A percentile compares a stretch with the other conserved stretches of the same genome.
Conservation (phyloP, 768 basidiomycete species). For the Dacryopinax spathularia region DNA sequence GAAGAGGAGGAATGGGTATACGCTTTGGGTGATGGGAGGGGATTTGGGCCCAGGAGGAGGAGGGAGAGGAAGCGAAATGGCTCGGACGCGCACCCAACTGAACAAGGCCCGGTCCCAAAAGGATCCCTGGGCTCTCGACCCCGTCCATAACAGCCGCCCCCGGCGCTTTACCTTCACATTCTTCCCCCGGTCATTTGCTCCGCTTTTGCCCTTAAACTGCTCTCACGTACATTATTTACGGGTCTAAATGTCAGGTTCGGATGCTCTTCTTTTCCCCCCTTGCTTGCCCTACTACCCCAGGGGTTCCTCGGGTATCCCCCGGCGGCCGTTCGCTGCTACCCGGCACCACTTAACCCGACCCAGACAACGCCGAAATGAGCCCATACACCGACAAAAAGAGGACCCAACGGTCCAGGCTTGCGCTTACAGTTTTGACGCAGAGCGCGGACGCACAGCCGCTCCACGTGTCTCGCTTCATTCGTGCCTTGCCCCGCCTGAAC, state of each 20-base stretch:
- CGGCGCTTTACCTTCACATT: neutral
- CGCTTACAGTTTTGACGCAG: conserved; percentile 4
- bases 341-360: no score
- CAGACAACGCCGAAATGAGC: neutral
- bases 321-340: no score
- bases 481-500: conserved; percentile 1
- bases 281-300: neutral
- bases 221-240: neutral
- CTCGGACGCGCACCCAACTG: neutral
- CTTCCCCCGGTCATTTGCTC: neutral
- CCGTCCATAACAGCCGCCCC: neutral
- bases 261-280: neutral
- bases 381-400: neutral
- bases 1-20: neutral
- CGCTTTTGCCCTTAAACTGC: neutral
- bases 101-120: neutral
- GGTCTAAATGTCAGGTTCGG: no score
- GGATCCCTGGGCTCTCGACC: neutral
- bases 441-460: conserved; percentile 3
- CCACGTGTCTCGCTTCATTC: conserved; percentile 5
- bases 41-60: neutral
- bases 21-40: neutral
- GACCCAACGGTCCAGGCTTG: neutral
- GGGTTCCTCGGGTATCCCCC: neutral
- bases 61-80: neutral